Evolutionary conservation across 768 basidiomycete genomes (phyloP).

Genomic region (Gelatoporia subvermispora): DNA sequence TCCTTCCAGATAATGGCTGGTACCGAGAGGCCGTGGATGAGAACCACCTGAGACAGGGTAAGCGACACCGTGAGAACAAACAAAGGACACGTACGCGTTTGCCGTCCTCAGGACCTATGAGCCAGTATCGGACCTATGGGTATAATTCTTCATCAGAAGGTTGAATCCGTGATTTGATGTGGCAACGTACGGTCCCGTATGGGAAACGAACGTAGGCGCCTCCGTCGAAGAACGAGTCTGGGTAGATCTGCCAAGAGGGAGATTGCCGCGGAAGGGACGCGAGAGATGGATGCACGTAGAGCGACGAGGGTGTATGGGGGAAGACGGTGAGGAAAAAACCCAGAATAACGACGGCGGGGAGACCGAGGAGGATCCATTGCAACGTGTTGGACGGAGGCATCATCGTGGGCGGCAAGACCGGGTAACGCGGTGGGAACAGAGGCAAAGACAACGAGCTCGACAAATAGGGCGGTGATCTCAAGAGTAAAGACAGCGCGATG

Average conservation of each 20-base stretch:
- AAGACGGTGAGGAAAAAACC: constrained; percentile 63
- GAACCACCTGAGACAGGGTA: constrained; percentile 48
- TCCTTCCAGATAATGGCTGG: constrained; percentile 77
- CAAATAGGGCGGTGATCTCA: background rate
- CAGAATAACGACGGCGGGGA: constrained; percentile 56
- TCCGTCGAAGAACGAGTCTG: constrained; percentile 60
- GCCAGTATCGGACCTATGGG: constrained; percentile 67
- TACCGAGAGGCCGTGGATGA: constrained; percentile 75
- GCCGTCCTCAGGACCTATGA: constrained; percentile 66
- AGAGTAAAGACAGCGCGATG: background rate
- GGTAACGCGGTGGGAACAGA: background rate
- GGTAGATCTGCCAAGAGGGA: constrained; percentile 67
- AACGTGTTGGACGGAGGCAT: constrained; percentile 23
- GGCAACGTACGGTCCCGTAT: constrained; percentile 49
- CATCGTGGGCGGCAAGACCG: background rate
- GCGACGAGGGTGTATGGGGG: constrained; percentile 50
- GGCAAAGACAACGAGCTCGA: background rate
- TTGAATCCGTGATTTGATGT: background rate
- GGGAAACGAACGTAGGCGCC: constrained; percentile 65
- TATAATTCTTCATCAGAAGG: constrained; percentile 1
- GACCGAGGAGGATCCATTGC: constrained; percentile 46
- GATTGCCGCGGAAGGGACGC: constrained; percentile 50
- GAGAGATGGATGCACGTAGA: constrained; percentile 52
- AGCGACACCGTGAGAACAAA: background rate
- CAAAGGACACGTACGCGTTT: constrained; percentile 43